Evolutionary conservation across 495 filamentous ascomycete species (phyloP).

Genomic region (Polyplosphaeria fusca): DNA sequence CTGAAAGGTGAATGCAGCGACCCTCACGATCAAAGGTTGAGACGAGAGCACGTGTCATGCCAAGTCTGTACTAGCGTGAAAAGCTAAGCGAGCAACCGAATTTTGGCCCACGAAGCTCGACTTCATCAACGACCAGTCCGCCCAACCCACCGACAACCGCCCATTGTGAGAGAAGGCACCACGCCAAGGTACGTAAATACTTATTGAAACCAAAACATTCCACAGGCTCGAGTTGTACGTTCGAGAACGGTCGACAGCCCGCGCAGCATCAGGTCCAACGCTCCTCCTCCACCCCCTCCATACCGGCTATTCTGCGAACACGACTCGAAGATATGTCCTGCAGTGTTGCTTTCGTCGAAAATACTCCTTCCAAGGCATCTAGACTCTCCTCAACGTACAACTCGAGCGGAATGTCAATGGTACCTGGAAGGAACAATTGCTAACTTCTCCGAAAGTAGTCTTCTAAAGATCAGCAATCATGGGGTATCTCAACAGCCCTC

Average conservation of each 20-base stretch:
- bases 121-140: slow-evolving; percentile 14
- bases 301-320: too few relatives aligned
- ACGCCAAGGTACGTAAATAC: slow-evolving; percentile 9
- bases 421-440: slow-evolving; percentile 7
- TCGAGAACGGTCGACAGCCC: not conserved
- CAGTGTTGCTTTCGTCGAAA: too few relatives aligned
- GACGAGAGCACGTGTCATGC: too few relatives aligned
- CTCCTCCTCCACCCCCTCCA: not conserved
- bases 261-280: not conserved
- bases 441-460: slow-evolving; percentile 42
- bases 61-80: slow-evolving; percentile 8
- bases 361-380: too few relatives aligned
- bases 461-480: slow-evolving; percentile 69
- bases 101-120: not conserved
- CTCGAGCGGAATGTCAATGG: not conserved
- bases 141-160: slow-evolving; percentile 14
- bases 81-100: slow-evolving; percentile 19
- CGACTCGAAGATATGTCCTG: too few relatives aligned
- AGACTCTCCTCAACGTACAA: too few relatives aligned
- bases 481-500: slow-evolving; percentile 52
- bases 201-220: not conserved
- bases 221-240: not conserved
- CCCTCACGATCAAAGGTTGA: too few relatives aligned
- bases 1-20: too few relatives aligned
- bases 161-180: slow-evolving; percentile 20